Evolutionary conservation across 225 moss, liverwort and hornwort species (phyloP).

Genomic region (Marchantia polymorpha): DNA sequence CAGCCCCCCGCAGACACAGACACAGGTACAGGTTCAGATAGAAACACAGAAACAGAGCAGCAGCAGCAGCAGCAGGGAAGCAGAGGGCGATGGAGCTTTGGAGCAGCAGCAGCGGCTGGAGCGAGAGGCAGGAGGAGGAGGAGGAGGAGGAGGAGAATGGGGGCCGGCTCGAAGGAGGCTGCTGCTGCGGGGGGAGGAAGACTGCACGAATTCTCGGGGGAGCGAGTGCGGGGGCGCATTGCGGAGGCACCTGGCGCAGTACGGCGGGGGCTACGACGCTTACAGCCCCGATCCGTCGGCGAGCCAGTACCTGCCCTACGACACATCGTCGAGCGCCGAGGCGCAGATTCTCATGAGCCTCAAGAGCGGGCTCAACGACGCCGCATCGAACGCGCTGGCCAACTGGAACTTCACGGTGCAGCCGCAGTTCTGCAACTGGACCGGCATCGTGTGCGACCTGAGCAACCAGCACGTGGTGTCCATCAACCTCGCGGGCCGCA

Average conservation of each 20-base stretch:
- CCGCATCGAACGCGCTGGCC: constrained; percentile 13
- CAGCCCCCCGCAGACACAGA: neutral
- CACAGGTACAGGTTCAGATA: too few relatives aligned
- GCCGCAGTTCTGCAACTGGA: constrained; percentile 36
- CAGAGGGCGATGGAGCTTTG: neutral
- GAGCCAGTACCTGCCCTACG: neutral
- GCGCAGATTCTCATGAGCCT: constrained; percentile 25
- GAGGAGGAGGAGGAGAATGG: neutral
- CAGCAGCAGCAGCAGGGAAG: neutral
- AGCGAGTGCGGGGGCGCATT: neutral
- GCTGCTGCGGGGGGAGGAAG: neutral
- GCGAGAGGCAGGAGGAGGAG: neutral
- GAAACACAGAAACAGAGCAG: neutral
- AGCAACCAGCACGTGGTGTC: constrained; percentile 23
- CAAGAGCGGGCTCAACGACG: constrained; percentile 21
- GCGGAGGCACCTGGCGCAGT: constrained; percentile 3
- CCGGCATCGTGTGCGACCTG: constrained; percentile 31
- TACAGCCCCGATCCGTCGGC: neutral
- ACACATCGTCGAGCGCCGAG: constrained; percentile 12
- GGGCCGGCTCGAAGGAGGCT: neutral
- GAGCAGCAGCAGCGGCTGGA: neutral
- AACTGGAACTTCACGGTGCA: constrained; percentile 34
- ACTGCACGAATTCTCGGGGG: neutral
- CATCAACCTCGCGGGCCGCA: constrained; percentile 29
- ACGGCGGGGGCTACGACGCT: constrained; percentile 6